Percentiles rank a stretch among this genome's conserved stretches.
Conservation (phyloP, 1,284 basidiomycete species). For the Puccinia coronata region DNA sequence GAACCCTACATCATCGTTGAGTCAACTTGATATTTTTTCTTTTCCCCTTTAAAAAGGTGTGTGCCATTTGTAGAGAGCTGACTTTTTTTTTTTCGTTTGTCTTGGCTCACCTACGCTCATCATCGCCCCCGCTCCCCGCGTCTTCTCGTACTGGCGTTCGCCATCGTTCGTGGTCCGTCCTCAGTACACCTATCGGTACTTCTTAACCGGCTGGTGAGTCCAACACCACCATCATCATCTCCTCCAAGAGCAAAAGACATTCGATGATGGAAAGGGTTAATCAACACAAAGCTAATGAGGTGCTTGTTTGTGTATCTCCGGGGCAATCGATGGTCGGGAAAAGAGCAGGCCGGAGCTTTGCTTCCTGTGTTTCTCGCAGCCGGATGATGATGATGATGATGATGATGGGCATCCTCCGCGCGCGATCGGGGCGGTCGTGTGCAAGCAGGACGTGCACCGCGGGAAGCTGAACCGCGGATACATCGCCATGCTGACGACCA, state of each 20-base stretch:
- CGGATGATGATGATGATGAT: conserved; percentile 53
- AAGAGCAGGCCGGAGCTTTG: conserved; percentile 83
- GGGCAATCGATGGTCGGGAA: no score
- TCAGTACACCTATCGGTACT: conserved; percentile 67
- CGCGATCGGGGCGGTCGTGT: conserved; percentile 87
- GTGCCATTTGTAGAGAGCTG: not conserved
- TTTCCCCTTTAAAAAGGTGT: not conserved
- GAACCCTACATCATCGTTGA: conserved; percentile 95
- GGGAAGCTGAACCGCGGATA: conserved; percentile 81
- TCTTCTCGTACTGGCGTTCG: no score
- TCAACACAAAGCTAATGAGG: not conserved
- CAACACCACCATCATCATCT: not conserved
- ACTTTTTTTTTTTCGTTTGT: not conserved
- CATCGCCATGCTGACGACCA: conserved; percentile 94
- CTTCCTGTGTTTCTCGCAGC: conserved; percentile 65
- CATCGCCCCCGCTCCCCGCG: not conserved
- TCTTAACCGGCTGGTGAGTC: conserved; percentile 85
- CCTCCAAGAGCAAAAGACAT: no score
- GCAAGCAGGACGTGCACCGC: conserved; percentile 83
- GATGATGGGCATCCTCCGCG: conserved; percentile 52
- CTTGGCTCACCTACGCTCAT: no score
- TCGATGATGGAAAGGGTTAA: not conserved
- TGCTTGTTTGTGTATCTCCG: no score
- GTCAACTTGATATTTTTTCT: conserved; percentile 61
- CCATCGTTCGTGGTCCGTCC: not conserved